A percentile compares a stretch with the other conserved stretches of the same genome.
phyloP scores from a whole-genome alignment of 306 rosid species.

The Cajanus cajan region DNA sequence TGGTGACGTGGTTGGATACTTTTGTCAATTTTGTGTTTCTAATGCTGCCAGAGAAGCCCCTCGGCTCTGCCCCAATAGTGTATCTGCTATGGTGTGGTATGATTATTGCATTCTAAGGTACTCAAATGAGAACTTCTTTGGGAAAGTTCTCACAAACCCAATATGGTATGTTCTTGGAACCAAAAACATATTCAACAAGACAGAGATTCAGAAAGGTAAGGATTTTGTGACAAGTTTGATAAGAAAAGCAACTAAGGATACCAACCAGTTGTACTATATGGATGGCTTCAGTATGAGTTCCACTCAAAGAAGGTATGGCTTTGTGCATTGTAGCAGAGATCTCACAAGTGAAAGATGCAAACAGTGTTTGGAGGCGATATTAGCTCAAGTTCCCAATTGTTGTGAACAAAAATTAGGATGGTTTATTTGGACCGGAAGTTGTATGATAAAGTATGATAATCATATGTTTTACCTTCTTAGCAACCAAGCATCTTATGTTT shows the following conservation, averaged over 20 bases:
- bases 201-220: not conserved
- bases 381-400: not conserved
- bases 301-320: not conserved
- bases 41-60: not conserved
- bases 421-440: not conserved
- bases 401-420: not conserved
- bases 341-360: not conserved
- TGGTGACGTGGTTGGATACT: not conserved
- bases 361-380: not conserved
- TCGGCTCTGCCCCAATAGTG: not conserved
- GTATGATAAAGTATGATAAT: not conserved
- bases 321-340: not conserved
- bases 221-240: constrained; percentile 7
- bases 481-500: not conserved
- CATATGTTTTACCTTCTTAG: not conserved
- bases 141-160: not conserved
- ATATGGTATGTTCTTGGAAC: not conserved
- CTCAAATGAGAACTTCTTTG: not conserved
- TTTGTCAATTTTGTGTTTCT: constrained; percentile 16
- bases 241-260: not conserved
- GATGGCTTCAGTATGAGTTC: not conserved
- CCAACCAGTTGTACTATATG: not conserved
- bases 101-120: not conserved
- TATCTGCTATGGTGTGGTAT: not conserved
- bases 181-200: not conserved